These are phyloP conservation scores for Aegilops sharonensis DNA, from an alignment of 176 grass and related monocot genomes.

Conservation along the genomic window DNA sequence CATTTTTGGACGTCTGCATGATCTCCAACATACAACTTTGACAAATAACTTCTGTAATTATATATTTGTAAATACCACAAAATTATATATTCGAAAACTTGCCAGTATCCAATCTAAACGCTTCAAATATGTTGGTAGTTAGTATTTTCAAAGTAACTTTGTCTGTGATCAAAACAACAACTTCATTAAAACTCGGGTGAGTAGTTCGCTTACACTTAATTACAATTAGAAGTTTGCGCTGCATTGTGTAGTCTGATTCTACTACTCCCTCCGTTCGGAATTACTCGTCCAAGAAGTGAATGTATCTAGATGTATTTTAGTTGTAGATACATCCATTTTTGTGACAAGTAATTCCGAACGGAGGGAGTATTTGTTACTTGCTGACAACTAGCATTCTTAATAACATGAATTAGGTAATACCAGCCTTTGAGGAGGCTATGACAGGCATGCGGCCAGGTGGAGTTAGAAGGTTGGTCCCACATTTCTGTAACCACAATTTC, in stretches of 20 bases:
- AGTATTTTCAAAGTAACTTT: background rate
- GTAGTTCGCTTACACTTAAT: background rate
- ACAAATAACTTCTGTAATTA: background rate
- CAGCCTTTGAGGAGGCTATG: slow-evolving; percentile 96
- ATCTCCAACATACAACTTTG: background rate
- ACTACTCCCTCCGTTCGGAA: too few relatives aligned
- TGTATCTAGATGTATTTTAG: too few relatives aligned
- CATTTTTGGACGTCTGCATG: background rate
- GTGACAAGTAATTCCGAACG: too few relatives aligned
- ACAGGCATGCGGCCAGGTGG: slow-evolving; percentile 74
- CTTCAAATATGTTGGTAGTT: background rate
- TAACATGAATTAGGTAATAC: slow-evolving; percentile 69
- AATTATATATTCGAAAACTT: background rate
- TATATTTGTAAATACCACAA: background rate
- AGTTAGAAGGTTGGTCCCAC: slow-evolving; percentile 64
- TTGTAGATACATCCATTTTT: too few relatives aligned
- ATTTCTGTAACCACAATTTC: background rate
- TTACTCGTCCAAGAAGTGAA: too few relatives aligned
- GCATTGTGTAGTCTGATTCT: background rate
- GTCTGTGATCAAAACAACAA: background rate
- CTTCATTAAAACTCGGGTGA: background rate
- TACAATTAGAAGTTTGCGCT: background rate
- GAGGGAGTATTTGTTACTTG: background rate
- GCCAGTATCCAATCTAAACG: background rate
- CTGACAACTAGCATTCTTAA: slow-evolving; percentile 33